phyloP scores from a whole-genome alignment of 1,284 basidiomycete genomes.

The Microbotryum lychnidis-dioicae region DNA sequence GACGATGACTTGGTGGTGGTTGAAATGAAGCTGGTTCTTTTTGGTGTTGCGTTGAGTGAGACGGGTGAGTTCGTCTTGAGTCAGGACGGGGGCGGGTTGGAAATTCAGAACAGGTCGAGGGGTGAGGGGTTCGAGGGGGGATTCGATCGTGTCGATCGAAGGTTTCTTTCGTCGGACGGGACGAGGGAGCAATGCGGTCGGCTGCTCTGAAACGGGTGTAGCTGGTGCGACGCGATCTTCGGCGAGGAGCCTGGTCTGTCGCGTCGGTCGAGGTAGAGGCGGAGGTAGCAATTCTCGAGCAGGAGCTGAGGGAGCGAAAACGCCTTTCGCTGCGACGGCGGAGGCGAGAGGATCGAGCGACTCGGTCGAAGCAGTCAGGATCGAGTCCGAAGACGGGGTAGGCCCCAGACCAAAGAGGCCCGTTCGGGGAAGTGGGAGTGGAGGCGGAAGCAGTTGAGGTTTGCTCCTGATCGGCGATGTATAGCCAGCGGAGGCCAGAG shows the following conservation, averaged over 20 bases:
- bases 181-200: constrained; percentile 1
- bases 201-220: not conserved
- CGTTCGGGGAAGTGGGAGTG: too few species aligned
- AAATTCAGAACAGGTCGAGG: not conserved
- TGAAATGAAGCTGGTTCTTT: constrained; percentile 28
- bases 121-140: not conserved
- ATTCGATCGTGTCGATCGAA: not conserved
- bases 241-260: not conserved
- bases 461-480: too few species aligned
- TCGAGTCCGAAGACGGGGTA: not conserved
- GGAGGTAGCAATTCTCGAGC: not conserved
- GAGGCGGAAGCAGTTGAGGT: too few species aligned
- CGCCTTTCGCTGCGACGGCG: not conserved
- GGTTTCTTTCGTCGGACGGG: not conserved
- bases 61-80: constrained; percentile 21
- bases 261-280: not conserved
- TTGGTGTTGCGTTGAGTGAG: constrained; percentile 32
- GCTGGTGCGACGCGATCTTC: not conserved
- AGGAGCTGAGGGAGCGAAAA: constrained; percentile 4
- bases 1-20: constrained; percentile 26
- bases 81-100: constrained; percentile 21
- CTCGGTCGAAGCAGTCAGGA: constrained; percentile 9
- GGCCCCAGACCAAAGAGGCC: too few species aligned
- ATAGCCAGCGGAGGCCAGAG: too few species aligned
- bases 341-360: not conserved